Conservation (phyloP, 2,329 filamentous ascomycete genomes). For the Dactylonectria macrodidyma region DNA sequence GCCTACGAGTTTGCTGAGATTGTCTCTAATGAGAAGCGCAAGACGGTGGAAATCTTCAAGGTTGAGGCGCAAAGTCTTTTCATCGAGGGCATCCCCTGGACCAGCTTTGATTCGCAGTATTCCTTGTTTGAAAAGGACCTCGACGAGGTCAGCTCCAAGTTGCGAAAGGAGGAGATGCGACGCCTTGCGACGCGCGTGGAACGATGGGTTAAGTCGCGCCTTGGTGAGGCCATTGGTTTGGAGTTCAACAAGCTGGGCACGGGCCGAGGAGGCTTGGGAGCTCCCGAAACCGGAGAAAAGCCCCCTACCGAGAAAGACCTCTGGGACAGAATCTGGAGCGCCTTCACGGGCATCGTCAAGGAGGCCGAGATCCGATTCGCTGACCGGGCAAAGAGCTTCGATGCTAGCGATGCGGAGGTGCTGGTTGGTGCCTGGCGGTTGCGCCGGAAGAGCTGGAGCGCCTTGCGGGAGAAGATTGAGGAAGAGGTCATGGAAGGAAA, state of each 20-base stretch:
- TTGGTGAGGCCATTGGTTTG: conserved; percentile 89
- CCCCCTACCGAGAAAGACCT: conserved; percentile 84
- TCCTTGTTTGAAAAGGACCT: conserved; percentile 90
- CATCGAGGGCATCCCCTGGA: conserved; percentile 89
- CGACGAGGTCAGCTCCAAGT: conserved; percentile 85
- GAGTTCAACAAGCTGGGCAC: conserved; percentile 98
- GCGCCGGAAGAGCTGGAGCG: conserved; percentile 94
- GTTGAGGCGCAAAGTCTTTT: conserved; percentile 80
- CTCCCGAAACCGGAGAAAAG: conserved; percentile 83
- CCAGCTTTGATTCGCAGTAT: conserved; percentile 86
- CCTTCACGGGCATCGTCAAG: conserved; percentile 85
- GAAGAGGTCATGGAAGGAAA: conserved; percentile 99
- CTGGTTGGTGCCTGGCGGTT: conserved; percentile 94
- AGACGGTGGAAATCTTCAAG: conserved; percentile 82
- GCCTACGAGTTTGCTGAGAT: conserved; percentile 97
- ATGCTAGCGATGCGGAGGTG: conserved; percentile 92
- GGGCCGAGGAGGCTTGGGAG: conserved; percentile 85
- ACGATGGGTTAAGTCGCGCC: conserved; percentile 90
- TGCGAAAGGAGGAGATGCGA: conserved; percentile 97
- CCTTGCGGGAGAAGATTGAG: conserved; percentile 90
- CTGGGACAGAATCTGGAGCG: conserved; percentile 95
- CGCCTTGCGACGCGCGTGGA: conserved; percentile 91
- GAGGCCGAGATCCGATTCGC: conserved; percentile 90
- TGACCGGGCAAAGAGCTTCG: conserved; percentile 92
- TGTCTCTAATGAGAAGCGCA: conserved; percentile 85